A percentile compares a stretch with the other conserved stretches of the same genome.
phyloP scores from a whole-genome alignment of 2,329 filamentous ascomycete genomes.

The Ascocoryne sarcoides region DNA sequence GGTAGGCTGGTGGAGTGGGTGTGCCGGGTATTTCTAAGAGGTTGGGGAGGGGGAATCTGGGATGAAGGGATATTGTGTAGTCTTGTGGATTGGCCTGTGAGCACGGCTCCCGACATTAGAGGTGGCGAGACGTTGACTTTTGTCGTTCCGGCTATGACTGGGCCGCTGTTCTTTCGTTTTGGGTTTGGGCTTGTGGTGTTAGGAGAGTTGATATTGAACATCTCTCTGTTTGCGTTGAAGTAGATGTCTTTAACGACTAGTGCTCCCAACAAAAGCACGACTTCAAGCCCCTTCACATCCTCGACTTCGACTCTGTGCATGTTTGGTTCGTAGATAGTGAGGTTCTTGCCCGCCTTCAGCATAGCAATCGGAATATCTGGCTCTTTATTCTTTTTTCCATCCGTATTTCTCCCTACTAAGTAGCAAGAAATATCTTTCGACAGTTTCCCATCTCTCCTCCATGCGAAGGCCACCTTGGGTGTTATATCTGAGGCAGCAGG shows the following conservation, averaged over 20 bases:
- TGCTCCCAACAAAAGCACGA: slow-evolving; percentile 60
- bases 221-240: slow-evolving; percentile 56
- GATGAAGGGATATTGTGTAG: slow-evolving; percentile 13
- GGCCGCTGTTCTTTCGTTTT: slow-evolving; percentile 24
- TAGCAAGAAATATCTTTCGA: slow-evolving; percentile 85
- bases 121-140: slow-evolving; percentile 8
- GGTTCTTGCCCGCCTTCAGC: slow-evolving; percentile 58
- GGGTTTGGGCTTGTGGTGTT: slow-evolving; percentile 17
- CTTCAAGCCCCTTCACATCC: slow-evolving; percentile 85
- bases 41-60: slow-evolving; percentile 14
- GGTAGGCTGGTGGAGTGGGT: slow-evolving; percentile 13
- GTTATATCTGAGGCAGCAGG: slow-evolving; percentile 45
- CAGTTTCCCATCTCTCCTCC: slow-evolving; percentile 80
- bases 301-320: slow-evolving; percentile 84
- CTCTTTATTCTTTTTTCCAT: slow-evolving; percentile 73
- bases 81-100: slow-evolving; percentile 4
- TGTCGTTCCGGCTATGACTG: slow-evolving; percentile 17
- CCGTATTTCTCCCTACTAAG: slow-evolving; percentile 68
- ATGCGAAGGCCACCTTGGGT: slow-evolving; percentile 75
- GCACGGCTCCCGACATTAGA: slow-evolving; percentile 23
- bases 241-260: slow-evolving; percentile 59
- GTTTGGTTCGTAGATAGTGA: slow-evolving; percentile 92
- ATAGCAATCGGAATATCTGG: slow-evolving; percentile 93
- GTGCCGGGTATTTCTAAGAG: slow-evolving; percentile 10
- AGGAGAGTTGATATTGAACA: slow-evolving; percentile 62